Conservation (phyloP, 306 rosid species). For the Morella rubra region DNA sequence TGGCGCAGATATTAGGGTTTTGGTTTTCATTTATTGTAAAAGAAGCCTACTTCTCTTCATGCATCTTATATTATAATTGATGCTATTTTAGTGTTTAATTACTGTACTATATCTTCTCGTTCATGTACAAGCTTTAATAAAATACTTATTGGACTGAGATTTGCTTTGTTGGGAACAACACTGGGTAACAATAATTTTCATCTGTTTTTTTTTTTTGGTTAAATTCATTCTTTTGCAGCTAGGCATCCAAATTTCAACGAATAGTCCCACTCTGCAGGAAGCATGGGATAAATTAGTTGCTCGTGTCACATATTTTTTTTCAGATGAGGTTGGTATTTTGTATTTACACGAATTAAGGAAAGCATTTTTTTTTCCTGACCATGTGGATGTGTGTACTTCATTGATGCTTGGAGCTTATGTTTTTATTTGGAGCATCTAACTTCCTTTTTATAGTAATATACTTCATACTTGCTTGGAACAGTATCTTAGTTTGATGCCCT, state of each 20-base stretch:
- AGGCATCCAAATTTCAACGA: constrained; percentile 42
- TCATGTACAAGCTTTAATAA: neutral
- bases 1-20: neutral
- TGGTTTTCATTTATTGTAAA: neutral
- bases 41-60: neutral
- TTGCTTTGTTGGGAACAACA: neutral
- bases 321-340: constrained; percentile 66
- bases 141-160: neutral
- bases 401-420: neutral
- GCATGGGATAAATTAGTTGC: constrained; percentile 55
- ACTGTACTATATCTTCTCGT: neutral
- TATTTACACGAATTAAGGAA: neutral
- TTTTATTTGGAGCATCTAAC: neutral
- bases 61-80: neutral
- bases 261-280: constrained; percentile 53
- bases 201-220: neutral
- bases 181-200: neutral
- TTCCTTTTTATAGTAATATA: neutral
- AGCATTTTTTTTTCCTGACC: too few relatives aligned
- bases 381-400: neutral
- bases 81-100: neutral
- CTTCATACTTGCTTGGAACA: neutral
- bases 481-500: neutral
- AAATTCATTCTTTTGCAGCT: constrained; percentile 54
- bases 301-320: constrained; percentile 54